Base-by-base conservation (phyloP, 2,329 filamentous ascomycete species). In the Pseudogymnoascus sp. region DNA sequence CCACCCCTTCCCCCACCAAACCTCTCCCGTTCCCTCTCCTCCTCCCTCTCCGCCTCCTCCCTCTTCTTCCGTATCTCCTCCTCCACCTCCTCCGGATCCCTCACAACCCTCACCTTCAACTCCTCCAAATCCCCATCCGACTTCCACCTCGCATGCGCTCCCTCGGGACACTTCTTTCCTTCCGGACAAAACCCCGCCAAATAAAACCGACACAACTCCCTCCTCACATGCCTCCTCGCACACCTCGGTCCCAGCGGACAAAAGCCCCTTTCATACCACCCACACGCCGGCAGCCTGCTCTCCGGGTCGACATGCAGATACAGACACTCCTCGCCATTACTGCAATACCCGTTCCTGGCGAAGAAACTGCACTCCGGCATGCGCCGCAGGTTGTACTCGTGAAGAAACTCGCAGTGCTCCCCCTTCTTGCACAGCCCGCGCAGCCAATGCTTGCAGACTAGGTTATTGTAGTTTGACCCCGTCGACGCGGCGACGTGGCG, bases 321-420 rank as follows among this genome's bases (percentile, higher is more conserved):
- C 4, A 96, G 80, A 72, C 94, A 99, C 77, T 99, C 94, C 75
- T 97, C 93, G 68, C 93, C 94, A 77, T 97, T 96, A 66, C 90
- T 91, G 78, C 94, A 99, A 74, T 95, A 97, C 62, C 91, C 91
- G 72, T 94, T 96, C 65, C 92, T 85, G 63, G 92, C 87, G 77
- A 93, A 97, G 76, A 96, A 96, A 72, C 96, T 96, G 78, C 94
- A 99, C 78, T 97, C 94, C 66, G 94, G 92, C 91, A 97, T 97
- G 76, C 94, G 92, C 66, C 94, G 87, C 69, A 99, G 83, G 77
- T 99, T 97, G 80, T 97, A 99, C 77, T 97, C 94, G 81, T 99
- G 94, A 59, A 97, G 81, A 72, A 97, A 99, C 79, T 99, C 94
- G 85, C 94, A 99, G 68, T 87, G 85, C 72, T 97, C 89, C 70